Percentiles rank a stretch among this genome's conserved stretches.
These are phyloP conservation scores for Trichoderma oligosporum DNA, from an alignment of 2,329 filamentous ascomycete genomes.

Conservation along the genomic window DNA sequence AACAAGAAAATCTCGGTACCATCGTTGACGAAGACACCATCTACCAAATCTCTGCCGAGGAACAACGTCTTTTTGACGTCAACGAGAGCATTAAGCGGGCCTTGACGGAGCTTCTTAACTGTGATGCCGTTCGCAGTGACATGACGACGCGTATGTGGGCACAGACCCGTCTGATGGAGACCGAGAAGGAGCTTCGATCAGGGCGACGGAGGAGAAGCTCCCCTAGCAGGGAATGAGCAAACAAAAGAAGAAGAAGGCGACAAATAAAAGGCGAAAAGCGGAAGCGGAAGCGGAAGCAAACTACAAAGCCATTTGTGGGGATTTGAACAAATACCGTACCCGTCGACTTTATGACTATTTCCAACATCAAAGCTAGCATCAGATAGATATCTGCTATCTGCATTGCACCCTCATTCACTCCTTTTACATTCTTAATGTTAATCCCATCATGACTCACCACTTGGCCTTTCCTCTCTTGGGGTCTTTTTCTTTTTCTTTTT, in stretches of 20 bases:
- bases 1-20: slow-evolving; percentile 35
- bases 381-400: too few relatives aligned
- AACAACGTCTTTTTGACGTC: slow-evolving; percentile 52
- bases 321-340: neutral
- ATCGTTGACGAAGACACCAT: slow-evolving; percentile 47
- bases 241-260: too few relatives aligned
- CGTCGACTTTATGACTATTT: slow-evolving; percentile 1
- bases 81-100: slow-evolving; percentile 60
- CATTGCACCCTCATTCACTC: slow-evolving; percentile 13
- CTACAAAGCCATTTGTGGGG: slow-evolving; percentile 5
- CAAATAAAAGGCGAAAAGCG: neutral
- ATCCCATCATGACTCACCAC: neutral
- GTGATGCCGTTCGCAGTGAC: slow-evolving; percentile 51
- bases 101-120: slow-evolving; percentile 59
- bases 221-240: slow-evolving; percentile 27
- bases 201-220: slow-evolving; percentile 48
- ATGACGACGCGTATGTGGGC: slow-evolving; percentile 54
- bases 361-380: neutral
- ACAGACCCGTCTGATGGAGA: slow-evolving; percentile 57
- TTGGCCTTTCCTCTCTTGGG: slow-evolving; percentile 1
- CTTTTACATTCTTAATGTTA: slow-evolving; percentile 8
- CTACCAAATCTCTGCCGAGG: slow-evolving; percentile 48
- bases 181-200: slow-evolving; percentile 55
- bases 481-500: neutral
- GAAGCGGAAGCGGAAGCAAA: neutral